Conservation (phyloP, 805 yeast genomes). For the Saturnispora bothae region DNA sequence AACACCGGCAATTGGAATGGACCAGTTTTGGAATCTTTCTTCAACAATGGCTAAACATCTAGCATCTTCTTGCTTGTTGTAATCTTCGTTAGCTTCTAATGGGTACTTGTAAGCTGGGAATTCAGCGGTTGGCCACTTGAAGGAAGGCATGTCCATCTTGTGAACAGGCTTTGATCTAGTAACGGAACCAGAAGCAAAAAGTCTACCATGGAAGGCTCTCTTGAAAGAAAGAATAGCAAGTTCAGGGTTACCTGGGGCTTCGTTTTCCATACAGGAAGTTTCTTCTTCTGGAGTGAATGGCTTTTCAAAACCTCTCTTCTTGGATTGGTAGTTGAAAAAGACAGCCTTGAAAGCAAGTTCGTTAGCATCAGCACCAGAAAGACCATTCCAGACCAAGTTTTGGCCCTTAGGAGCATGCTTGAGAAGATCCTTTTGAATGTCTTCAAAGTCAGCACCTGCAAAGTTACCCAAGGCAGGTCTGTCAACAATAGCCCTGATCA, state of each 20-base stretch:
- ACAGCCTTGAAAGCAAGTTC: conserved; percentile 87
- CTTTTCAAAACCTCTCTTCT: conserved; percentile 52
- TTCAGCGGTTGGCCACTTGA: conserved; percentile 95
- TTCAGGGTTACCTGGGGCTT: conserved; percentile 83
- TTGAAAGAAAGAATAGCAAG: conserved; percentile 78
- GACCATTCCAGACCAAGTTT: conserved; percentile 64
- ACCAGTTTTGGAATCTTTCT: conserved; percentile 54
- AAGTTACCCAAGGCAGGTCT: conserved; percentile 82
- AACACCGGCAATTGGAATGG: conserved; percentile 74
- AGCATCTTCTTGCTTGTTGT: conserved; percentile 65
- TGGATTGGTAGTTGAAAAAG: conserved; percentile 65
- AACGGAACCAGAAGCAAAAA: conserved; percentile 83
- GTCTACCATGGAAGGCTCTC: conserved; percentile 89
- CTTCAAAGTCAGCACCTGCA: conserved; percentile 53
- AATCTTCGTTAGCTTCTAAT: conserved; percentile 78
- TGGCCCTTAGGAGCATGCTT: conserved; percentile 74
- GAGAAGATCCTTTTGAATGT: conserved; percentile 46
- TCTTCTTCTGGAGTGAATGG: conserved; percentile 62
- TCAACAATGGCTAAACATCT: conserved; percentile 74
- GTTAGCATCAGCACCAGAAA: conserved; percentile 82
- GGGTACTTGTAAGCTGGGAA: conserved; percentile 68
- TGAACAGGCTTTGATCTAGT: conserved; percentile 94
- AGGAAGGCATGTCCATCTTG: conserved; percentile 85
- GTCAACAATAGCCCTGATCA: conserved; percentile 65
- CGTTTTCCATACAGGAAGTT: conserved; percentile 64